Base-by-base conservation (phyloP, 1,284 basidiomycete species). In the Rhodotorula sp. region DNA sequence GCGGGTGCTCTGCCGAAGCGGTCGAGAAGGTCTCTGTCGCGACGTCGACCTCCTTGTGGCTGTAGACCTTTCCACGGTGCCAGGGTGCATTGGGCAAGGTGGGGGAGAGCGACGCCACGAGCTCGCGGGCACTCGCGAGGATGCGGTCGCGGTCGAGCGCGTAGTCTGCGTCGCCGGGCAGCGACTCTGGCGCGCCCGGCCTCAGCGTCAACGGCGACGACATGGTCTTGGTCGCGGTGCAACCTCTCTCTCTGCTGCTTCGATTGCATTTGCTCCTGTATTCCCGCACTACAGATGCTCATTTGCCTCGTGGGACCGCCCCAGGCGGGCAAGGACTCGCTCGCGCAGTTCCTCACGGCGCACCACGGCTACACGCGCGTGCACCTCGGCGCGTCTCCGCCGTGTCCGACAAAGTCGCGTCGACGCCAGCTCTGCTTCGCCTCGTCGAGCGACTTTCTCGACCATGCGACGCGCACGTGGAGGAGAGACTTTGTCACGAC, bases 221-320 rank as follows among this genome's bases (percentile, higher is more conserved):
- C 48, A 59, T 68, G 25, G 49, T 25, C 53, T 10, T 27, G 27
- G 53, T 34, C 25, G 16, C n/a, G 23, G 21, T 50, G 23, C 49
- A n/a, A 50, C 49, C 49, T 10, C 16, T 10, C 34, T 41, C 16
- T 7, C 61, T n/a, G n/a, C 17, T 50, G 49, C 49, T 52, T 41
- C 23, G 34, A 65, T 19, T 61, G 21, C 25, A 61, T 8, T 21
- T 17, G 13, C 13, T 55, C 34, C 17, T 42, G 34, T 34, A 34
- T 34, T 34, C 34, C 54, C 25, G 9, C 46, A 23, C 25, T 10
- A 34, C 19, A 41, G 60, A 76, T 92, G 91, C 88, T 97, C 80
- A 88, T 99, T 78, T 89, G 91, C 17, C 87, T 99, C 67, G 85
- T 97, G 50, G 96, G 96, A 21, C 90, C 93, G 0, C 87, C 88